Conservation (phyloP, 495 filamentous ascomycete genomes). For the Cenococcum geophilum region DNA sequence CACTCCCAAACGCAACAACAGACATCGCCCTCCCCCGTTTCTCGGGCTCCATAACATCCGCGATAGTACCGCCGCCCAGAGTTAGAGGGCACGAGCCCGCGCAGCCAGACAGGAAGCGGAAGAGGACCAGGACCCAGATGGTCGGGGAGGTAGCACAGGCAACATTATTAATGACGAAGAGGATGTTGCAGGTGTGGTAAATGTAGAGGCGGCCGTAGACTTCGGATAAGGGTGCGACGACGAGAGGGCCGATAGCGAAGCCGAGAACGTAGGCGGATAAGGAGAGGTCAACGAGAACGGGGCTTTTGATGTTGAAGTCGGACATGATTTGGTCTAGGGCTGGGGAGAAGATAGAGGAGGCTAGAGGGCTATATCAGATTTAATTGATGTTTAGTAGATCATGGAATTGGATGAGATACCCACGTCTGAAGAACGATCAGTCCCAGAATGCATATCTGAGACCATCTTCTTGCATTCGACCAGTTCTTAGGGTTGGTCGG, state of each 20-base stretch:
- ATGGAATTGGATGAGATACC: no score
- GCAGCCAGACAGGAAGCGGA: conserved; percentile 53
- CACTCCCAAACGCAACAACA: conserved; percentile 43
- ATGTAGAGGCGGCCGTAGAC: conserved; percentile 54
- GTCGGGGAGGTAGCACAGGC: conserved; percentile 46
- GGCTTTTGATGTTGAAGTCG: conserved; percentile 27
- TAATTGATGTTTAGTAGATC: no score
- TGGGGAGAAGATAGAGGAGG: conserved; percentile 39
- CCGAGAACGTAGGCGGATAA: conserved; percentile 45
- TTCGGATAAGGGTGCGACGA: conserved; percentile 59
- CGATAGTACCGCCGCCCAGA: conserved; percentile 49
- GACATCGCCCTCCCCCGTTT: conserved; percentile 47
- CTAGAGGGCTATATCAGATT: no score
- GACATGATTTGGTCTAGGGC: conserved; percentile 31
- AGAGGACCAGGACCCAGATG: conserved; percentile 49
- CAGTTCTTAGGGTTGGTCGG: no score
- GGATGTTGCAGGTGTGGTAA: conserved; percentile 50
- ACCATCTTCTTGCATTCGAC: no score
- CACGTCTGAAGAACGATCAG: no score
- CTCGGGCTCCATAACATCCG: conserved; percentile 45
- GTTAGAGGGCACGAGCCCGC: conserved; percentile 47
- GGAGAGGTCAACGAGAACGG: conserved; percentile 30
- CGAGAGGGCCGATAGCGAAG: conserved; percentile 51
- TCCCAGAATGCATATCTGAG: no score
- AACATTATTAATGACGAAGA: conserved; percentile 49